Base-by-base conservation (phyloP, 352 stramenopile species). In the Phytophthora citricola region DNA sequence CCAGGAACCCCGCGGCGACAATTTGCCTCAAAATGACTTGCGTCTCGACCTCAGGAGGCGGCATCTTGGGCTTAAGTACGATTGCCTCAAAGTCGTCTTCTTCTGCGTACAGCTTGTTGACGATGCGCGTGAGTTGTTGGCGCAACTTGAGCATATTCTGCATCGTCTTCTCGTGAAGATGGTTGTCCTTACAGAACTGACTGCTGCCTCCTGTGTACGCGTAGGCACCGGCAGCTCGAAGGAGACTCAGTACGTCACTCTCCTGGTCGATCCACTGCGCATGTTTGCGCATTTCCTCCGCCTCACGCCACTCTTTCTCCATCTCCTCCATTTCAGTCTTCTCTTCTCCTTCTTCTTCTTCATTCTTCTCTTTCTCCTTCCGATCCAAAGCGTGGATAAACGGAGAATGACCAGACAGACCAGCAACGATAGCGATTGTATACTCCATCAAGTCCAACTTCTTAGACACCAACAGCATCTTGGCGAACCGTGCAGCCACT, bases 401-500 rank as follows among this genome's bases (percentile, higher is more conserved):
- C 36, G 85, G 85, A 1, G 84, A 87, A 54, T 93, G 85, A 7
- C 83, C 85, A 0, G 85, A 93, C 12, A 95, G 63, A 43, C 75
- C 83, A 2, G 87, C 85, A 31, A 95, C 87, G 12, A 95, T 83
- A 17, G 87, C 84, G 47, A 95, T 94, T 49, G 78, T 88, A 59
- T 95, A 94, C 68, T 95, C 85, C 10, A 94, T 58, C 15, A 91
- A 72, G 9, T 60, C 57, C 15, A 94, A 62, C 64, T 92, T 78
- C 57, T 92, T 87, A 2, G 85, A 86, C 7, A 94, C 63, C 31
- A 97, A 56, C 15, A 98, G 54, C 90, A 98, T 97, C 73, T 98
- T 98, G 1, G 84, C 92, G 39, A 97, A 94, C 3, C 87, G 81
- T 20, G 92, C 80, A 2, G 85, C 83, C 6, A 97, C 88, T 0